These are phyloP conservation scores for Kwoniella bestiolae DNA, from an alignment of 768 basidiomycete species.

Conservation along the genomic window DNA sequence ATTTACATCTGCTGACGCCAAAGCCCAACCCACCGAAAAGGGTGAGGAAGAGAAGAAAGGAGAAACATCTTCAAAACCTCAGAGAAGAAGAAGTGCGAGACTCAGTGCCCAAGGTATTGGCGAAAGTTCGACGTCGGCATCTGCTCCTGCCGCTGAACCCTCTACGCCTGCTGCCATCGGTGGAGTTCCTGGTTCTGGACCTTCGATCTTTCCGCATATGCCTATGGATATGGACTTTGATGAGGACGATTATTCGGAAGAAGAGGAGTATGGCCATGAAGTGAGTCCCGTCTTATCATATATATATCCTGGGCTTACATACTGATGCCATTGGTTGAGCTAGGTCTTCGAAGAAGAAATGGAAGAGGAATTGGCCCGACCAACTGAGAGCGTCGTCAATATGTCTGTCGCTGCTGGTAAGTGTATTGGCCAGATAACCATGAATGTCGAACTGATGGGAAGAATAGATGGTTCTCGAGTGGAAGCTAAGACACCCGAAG, in stretches of 20 bases:
- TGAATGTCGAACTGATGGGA: neutral
- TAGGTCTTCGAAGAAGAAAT: conserved; percentile 85
- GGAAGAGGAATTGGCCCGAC: conserved; percentile 67
- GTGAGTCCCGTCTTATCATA: conserved; percentile 21
- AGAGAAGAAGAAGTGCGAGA: conserved; percentile 77
- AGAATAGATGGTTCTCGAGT: conserved; percentile 82
- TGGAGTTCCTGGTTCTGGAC: conserved; percentile 29
- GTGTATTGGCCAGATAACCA: neutral
- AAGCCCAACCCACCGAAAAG: conserved; percentile 3
- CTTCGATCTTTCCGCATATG: conserved; percentile 42
- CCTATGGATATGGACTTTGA: conserved; percentile 66
- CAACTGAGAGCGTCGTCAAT: conserved; percentile 82
- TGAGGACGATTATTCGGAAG: conserved; percentile 64
- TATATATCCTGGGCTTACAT: neutral
- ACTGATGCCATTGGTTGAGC: neutral
- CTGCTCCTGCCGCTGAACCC: conserved; percentile 18
- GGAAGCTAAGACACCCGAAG: conserved; percentile 95
- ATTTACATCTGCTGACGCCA: conserved; percentile 10
- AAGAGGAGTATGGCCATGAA: conserved; percentile 47
- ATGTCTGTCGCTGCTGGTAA: conserved; percentile 73
- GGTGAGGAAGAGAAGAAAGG: neutral
- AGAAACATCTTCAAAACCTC: conserved; percentile 17
- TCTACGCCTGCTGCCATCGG: conserved; percentile 8
- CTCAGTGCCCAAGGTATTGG: conserved; percentile 64
- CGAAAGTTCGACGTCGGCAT: conserved; percentile 27